Conservation (phyloP, 148 eudicot species). For the Mesembryanthemum crystallinum region DNA sequence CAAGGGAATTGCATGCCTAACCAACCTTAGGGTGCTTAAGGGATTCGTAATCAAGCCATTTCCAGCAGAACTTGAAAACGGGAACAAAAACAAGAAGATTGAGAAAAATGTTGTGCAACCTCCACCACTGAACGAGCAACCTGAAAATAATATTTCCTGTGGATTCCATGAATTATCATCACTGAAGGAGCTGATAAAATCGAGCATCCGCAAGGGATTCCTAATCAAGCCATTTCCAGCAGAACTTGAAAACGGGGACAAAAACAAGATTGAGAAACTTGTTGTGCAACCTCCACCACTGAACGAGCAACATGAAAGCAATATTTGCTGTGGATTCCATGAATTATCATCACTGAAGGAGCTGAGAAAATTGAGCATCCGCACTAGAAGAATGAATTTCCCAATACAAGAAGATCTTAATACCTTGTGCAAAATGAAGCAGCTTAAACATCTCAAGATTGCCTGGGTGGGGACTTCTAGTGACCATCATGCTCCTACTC, state of each 20-base stretch:
- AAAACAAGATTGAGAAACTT: no score
- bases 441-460: slow-evolving; percentile 4
- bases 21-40: slow-evolving; percentile 15
- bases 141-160: no score
- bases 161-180: not conserved
- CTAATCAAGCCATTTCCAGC: not conserved
- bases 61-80: not conserved
- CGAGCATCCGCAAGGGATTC: slow-evolving; percentile 23
- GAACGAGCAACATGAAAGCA: no score
- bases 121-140: no score
- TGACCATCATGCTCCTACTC: not conserved
- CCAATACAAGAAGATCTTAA: slow-evolving; percentile 3
- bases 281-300: no score
- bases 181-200: not conserved
- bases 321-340: not conserved
- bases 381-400: slow-evolving; percentile 19
- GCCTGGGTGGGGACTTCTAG: slow-evolving; percentile 14
- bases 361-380: slow-evolving; percentile 18
- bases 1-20: not conserved
- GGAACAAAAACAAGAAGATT: not conserved
- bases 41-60: slow-evolving; percentile 10
- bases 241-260: not conserved
- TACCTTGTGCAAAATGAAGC: not conserved
- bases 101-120: no score
- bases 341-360: not conserved